Percentiles rank a stretch among this genome's conserved stretches.
phyloP scores from a whole-genome alignment of 768 basidiomycete genomes.

The Austroboletus festivus region DNA sequence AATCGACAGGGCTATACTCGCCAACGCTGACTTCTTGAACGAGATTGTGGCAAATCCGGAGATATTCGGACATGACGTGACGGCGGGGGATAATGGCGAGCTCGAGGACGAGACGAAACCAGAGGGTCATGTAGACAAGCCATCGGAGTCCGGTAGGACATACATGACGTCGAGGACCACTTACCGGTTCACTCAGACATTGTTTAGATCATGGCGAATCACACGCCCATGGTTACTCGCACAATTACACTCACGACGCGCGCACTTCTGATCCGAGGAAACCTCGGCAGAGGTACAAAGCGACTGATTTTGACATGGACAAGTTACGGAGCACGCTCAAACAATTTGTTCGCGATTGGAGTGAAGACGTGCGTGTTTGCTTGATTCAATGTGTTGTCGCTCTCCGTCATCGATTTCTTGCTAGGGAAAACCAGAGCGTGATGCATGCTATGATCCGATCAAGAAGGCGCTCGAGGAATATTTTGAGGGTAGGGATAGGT shows the following conservation, averaged over 20 bases:
- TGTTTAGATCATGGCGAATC: conserved; percentile 21
- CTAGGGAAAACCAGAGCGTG: conserved; percentile 75
- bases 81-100: conserved; percentile 15
- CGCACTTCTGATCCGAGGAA: conserved; percentile 12
- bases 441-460: conserved; percentile 78
- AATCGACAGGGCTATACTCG: conserved; percentile 77
- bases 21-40: conserved; percentile 75
- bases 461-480: conserved; percentile 66
- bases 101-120: conserved; percentile 5
- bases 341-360: conserved; percentile 94
- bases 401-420: neutral
- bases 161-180: too few species aligned
- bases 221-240: conserved; percentile 38
- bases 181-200: too few species aligned
- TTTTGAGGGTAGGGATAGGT: conserved; percentile 57
- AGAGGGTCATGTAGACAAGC: too few species aligned
- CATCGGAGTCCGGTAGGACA: too few species aligned
- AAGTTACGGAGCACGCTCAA: conserved; percentile 89
- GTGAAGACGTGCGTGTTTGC: conserved; percentile 56
- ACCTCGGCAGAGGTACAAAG: conserved; percentile 33
- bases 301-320: conserved; percentile 80
- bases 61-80: conserved; percentile 64
- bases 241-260: conserved; percentile 20
- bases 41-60: conserved; percentile 75
- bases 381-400: neutral